phyloP scores from a whole-genome alignment of 179 eudicot genomes.

The Silene vulgaris region DNA sequence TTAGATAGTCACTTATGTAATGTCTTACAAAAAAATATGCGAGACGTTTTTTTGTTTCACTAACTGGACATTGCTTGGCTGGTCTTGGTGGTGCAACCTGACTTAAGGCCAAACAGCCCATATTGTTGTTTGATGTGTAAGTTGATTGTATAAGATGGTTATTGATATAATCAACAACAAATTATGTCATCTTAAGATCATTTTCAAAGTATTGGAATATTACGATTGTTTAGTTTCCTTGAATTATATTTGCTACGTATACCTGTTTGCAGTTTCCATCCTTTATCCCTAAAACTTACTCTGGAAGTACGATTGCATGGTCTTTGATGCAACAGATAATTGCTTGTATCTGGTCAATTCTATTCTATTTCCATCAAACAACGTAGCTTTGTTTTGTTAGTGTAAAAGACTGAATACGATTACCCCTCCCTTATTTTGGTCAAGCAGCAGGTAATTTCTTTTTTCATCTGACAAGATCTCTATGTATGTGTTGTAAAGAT shows the following conservation, averaged over 20 bases:
- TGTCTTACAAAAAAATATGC: no score
- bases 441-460: no score
- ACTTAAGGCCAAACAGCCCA: not conserved
- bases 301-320: not conserved
- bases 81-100: not conserved
- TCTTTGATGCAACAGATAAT: not conserved
- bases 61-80: not conserved
- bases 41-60: no score
- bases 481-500: not conserved
- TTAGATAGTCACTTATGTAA: no score
- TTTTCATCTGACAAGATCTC: no score
- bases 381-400: not conserved
- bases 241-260: not conserved
- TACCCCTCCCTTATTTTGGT: not conserved
- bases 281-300: not conserved
- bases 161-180: not conserved
- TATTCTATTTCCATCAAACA: not conserved
- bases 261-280: not conserved
- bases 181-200: not conserved
- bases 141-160: conserved; percentile 2
- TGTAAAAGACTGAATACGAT: not conserved
- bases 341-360: not conserved
- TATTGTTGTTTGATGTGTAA: not conserved
- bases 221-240: not conserved
- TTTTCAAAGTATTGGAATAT: not conserved